Conservation (phyloP, 257 asterid species). For the Buddleja alternifolia region DNA sequence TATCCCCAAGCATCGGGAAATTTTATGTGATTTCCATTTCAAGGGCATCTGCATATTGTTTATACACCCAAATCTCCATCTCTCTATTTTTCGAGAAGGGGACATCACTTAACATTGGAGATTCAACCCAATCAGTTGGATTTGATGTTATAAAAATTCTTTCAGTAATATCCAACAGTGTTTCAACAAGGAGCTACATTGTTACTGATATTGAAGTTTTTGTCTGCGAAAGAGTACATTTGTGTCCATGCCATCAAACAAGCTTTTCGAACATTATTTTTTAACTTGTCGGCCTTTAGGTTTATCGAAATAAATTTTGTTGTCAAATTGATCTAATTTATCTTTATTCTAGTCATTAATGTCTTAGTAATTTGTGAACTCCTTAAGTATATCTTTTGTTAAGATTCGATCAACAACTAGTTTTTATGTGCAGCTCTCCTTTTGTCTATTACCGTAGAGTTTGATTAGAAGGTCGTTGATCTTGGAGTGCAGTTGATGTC, state of each 20-base stretch:
- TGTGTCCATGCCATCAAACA: conserved; percentile 12
- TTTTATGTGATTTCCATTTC: background rate
- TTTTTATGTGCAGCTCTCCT: conserved; percentile 10
- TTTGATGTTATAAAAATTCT: background rate
- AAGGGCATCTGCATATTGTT: background rate
- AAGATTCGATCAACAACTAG: too few relatives aligned
- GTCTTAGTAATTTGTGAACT: background rate
- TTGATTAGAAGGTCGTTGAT: background rate
- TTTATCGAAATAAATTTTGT: background rate
- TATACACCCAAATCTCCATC: background rate
- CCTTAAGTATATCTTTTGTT: background rate
- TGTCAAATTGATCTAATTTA: background rate
- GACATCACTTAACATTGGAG: background rate
- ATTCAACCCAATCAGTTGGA: background rate
- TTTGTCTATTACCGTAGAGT: background rate
- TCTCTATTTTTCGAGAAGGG: background rate
- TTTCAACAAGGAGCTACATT: background rate
- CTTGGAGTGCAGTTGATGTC: conserved; percentile 6
- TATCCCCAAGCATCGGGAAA: background rate
- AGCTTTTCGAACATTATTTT: background rate
- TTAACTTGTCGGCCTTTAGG: conserved; percentile 1
- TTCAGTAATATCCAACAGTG: background rate
- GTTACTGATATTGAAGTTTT: background rate
- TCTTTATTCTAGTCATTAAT: background rate
- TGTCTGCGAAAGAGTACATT: background rate